These are phyloP conservation scores for Pezicula radicicola DNA, from an alignment of 2,329 filamentous ascomycete genomes.

Conservation along the genomic window DNA sequence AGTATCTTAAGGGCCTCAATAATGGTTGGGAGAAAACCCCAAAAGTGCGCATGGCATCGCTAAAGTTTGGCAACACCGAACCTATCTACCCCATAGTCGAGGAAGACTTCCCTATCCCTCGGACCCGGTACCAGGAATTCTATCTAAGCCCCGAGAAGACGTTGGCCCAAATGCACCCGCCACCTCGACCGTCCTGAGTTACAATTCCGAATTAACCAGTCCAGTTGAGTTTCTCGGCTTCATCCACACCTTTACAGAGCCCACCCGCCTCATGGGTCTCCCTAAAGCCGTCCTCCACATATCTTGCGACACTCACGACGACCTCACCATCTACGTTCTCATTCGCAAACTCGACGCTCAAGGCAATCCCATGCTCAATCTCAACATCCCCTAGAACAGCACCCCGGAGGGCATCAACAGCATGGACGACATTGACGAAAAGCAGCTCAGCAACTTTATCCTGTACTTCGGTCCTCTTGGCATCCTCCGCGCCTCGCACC, in stretches of 20 bases:
- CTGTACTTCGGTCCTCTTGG: conserved; percentile 9
- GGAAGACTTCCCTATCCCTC: conserved; percentile 31
- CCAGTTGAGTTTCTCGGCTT: conserved; percentile 32
- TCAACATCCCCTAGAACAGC: conserved; percentile 36
- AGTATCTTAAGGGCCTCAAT: conserved; percentile 37
- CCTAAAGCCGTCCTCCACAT: conserved; percentile 45
- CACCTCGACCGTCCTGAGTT: conserved; percentile 3
- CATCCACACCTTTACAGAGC: conserved; percentile 35
- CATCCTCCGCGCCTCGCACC: conserved; percentile 10
- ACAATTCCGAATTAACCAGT: conserved; percentile 26
- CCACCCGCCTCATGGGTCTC: conserved; percentile 39
- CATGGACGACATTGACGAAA: conserved; percentile 3
- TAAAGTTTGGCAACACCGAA: conserved; percentile 15
- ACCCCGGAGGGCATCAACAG: background rate
- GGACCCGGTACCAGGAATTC: conserved; percentile 30
- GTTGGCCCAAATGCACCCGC: background rate
- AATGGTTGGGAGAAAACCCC: conserved; percentile 48
- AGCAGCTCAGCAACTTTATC: background rate
- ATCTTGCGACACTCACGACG: conserved; percentile 37
- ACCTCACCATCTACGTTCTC: conserved; percentile 41
- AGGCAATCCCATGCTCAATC: conserved; percentile 37
- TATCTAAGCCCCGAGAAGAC: conserved; percentile 22
- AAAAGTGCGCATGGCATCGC: conserved; percentile 35
- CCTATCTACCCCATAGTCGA: conserved; percentile 30
- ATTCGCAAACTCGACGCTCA: conserved; percentile 40